Conservation (phyloP, 768 basidiomycete genomes). For the Albatrellus ellisii region DNA sequence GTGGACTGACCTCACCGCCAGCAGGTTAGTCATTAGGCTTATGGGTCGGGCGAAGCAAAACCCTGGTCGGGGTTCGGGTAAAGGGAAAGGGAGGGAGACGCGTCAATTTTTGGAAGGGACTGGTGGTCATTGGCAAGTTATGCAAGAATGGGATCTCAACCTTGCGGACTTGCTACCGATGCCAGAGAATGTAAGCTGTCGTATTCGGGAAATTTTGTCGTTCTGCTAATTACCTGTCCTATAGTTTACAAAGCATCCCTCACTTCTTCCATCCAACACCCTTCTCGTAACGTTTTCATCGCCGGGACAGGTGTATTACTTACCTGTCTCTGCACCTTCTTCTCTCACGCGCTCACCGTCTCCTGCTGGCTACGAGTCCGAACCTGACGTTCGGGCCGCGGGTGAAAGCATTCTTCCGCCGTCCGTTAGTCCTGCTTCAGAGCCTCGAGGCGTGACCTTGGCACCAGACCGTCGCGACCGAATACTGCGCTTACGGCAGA, state of each 20-base stretch:
- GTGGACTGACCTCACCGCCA: conserved; percentile 39
- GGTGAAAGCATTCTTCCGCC: conserved; percentile 12
- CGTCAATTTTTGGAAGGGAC: conserved; percentile 6
- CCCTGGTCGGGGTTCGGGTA: not conserved
- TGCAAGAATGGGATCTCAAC: conserved; percentile 58
- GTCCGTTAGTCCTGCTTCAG: conserved; percentile 4
- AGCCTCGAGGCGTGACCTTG: conserved; percentile 6
- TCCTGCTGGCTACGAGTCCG: conserved; percentile 57
- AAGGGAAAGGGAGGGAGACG: conserved; percentile 9
- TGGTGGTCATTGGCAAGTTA: conserved; percentile 40
- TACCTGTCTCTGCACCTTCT: conserved; percentile 25
- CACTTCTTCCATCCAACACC: conserved; percentile 57
- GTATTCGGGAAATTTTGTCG: conserved; percentile 6
- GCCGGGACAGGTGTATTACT: conserved; percentile 44
- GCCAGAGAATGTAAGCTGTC: conserved; percentile 42
- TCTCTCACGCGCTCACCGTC: conserved; percentile 33
- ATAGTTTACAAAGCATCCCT: conserved; percentile 27
- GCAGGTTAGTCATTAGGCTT: conserved; percentile 40
- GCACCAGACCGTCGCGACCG: not conserved
- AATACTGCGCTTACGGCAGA: conserved; percentile 10
- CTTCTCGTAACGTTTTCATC: conserved; percentile 55
- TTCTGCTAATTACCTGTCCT: not conserved
- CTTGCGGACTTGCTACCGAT: conserved; percentile 44
- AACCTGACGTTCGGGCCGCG: conserved; percentile 42
- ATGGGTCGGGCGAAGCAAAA: conserved; percentile 31